Conservation (phyloP, 2,329 filamentous ascomycete genomes). For the Colletotrichum coccodes region DNA sequence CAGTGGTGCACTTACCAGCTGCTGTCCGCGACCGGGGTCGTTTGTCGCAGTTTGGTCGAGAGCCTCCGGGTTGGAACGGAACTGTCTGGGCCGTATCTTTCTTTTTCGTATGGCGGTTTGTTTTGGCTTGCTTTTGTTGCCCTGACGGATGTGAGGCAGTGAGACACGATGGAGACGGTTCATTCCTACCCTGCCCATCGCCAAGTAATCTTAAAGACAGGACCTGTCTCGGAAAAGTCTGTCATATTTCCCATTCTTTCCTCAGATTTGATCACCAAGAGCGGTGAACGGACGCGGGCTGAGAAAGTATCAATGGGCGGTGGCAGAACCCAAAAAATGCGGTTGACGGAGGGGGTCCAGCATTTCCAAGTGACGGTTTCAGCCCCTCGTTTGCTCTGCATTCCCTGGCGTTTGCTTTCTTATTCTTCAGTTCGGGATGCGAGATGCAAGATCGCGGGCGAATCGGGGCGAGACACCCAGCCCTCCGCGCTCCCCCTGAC, state of each 20-base stretch:
- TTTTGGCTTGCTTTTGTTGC: not conserved
- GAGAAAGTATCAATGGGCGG: not conserved
- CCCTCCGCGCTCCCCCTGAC: not conserved
- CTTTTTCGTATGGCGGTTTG: not conserved
- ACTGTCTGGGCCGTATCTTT: slow-evolving; percentile 1
- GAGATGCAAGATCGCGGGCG: slow-evolving; percentile 25
- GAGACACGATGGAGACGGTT: not conserved
- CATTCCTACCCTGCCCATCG: slow-evolving; percentile 1
- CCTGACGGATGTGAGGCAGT: not conserved
- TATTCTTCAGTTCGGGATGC: not conserved
- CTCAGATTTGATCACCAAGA: not conserved
- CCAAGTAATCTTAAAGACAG: not conserved
- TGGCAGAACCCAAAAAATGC: slow-evolving; percentile 1
- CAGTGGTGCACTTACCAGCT: slow-evolving; percentile 19
- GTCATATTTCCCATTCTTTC: not conserved
- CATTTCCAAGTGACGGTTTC: slow-evolving; percentile 14
- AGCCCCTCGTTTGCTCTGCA: slow-evolving; percentile 7
- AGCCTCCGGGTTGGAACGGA: not conserved
- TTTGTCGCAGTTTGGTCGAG: slow-evolving; percentile 3
- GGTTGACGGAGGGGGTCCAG: too few species aligned
- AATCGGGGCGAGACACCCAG: slow-evolving; percentile 20
- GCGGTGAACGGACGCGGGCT: not conserved
- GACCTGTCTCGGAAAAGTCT: not conserved
- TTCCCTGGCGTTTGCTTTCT: not conserved
- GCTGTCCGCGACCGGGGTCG: slow-evolving; percentile 16